phyloP scores from a whole-genome alignment of 495 filamentous ascomycete species.

The Xylaria venustula region DNA sequence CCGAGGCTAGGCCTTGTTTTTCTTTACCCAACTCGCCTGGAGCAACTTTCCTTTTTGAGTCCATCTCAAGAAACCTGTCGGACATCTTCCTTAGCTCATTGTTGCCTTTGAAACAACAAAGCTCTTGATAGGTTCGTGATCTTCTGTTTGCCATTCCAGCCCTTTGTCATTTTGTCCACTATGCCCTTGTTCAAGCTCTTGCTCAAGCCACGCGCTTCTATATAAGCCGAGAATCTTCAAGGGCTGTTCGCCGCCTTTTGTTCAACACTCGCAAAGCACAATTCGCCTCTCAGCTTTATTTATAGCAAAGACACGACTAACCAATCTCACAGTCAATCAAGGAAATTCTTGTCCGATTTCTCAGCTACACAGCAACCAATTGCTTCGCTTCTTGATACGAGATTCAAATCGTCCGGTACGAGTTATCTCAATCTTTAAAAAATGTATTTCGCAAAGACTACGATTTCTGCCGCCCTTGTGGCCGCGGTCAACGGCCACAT shows the following conservation, averaged over 20 bases:
- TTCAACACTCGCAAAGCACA: neutral
- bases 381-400: slow-evolving; percentile 23
- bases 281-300: neutral
- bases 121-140: slow-evolving; percentile 23
- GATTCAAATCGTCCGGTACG: slow-evolving; percentile 37
- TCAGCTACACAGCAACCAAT: slow-evolving; percentile 13
- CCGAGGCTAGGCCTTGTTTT: slow-evolving; percentile 36
- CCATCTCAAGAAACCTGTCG: slow-evolving; percentile 23
- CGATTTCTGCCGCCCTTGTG: slow-evolving; percentile 42
- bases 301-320: neutral
- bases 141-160: neutral
- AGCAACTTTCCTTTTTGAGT: slow-evolving; percentile 37
- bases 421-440: slow-evolving; percentile 26
- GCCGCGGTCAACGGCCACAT: slow-evolving; percentile 67
- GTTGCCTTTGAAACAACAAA: slow-evolving; percentile 23
- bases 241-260: neutral
- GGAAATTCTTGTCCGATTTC: slow-evolving; percentile 6
- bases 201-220: neutral
- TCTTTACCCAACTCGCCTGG: slow-evolving; percentile 36
- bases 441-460: slow-evolving; percentile 41
- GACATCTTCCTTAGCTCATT: slow-evolving; percentile 14
- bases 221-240: neutral
- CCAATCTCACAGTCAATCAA: neutral
- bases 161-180: slow-evolving; percentile 7
- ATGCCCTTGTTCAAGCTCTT: slow-evolving; percentile 18